phyloP scores from a whole-genome alignment of 306 rosid species.

The Benincasa hispida region DNA sequence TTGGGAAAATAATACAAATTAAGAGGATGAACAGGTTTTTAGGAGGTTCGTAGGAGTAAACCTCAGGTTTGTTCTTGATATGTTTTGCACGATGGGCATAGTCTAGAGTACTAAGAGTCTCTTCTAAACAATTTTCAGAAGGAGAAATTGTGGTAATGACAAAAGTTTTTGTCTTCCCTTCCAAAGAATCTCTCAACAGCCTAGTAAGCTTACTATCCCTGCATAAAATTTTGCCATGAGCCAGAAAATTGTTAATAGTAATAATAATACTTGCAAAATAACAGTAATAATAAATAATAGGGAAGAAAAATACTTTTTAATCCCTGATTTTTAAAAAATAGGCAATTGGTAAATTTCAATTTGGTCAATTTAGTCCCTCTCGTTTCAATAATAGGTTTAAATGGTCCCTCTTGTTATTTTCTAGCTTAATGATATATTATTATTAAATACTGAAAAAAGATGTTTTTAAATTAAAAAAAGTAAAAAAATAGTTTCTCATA shows the following conservation, averaged over 20 bases:
- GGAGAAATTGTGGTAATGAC: constrained; percentile 90
- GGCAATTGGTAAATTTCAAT: too few relatives aligned
- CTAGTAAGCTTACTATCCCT: constrained; percentile 98
- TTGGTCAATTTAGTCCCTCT: too few relatives aligned
- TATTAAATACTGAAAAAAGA: too few relatives aligned
- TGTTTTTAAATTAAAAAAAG: too few relatives aligned
- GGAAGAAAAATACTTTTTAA: too few relatives aligned
- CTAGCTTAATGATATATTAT: too few relatives aligned
- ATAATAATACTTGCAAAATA: neutral
- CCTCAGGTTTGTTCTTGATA: constrained; percentile 94
- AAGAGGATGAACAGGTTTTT: neutral
- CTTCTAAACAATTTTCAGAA: constrained; percentile 63
- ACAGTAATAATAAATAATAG: neutral
- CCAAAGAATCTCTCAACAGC: constrained; percentile 83
- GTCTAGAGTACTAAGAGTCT: constrained; percentile 88
- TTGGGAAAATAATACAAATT: constrained; percentile 1
- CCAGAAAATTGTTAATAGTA: neutral
- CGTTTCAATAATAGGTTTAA: too few relatives aligned
- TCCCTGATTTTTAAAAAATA: too few relatives aligned
- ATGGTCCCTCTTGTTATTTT: too few relatives aligned
- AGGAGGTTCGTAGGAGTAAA: constrained; percentile 21
- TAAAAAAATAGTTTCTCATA: too few relatives aligned
- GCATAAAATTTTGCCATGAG: neutral
- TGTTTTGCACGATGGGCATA: constrained; percentile 90
- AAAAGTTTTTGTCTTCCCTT: constrained; percentile 97